Conservation (phyloP, 371 early-diverging fungal species). For the Zychaea mexicana region DNA sequence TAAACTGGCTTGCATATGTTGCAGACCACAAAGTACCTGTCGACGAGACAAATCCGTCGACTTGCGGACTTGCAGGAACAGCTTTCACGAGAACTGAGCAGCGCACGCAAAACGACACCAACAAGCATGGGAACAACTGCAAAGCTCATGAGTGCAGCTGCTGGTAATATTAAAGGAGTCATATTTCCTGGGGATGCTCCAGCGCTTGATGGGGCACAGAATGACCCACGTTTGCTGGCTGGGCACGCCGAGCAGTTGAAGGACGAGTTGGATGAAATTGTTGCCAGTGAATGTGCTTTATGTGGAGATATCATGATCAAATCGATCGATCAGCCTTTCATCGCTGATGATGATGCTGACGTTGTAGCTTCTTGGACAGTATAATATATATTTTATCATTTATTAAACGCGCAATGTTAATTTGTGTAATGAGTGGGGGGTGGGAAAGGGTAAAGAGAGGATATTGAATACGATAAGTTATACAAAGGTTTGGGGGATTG, state of each 20-base stretch:
- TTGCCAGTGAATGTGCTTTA: slow-evolving; percentile 83
- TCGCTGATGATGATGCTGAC: slow-evolving; percentile 58
- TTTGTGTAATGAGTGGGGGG: background rate
- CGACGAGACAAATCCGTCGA: slow-evolving; percentile 37
- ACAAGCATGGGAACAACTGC: slow-evolving; percentile 25
- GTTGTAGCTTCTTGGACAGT: slow-evolving; percentile 57
- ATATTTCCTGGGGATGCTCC: slow-evolving; percentile 32
- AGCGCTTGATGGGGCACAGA: slow-evolving; percentile 20
- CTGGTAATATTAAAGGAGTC: slow-evolving; percentile 31
- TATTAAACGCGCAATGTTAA: background rate
- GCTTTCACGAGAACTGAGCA: slow-evolving; percentile 42
- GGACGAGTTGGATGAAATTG: slow-evolving; percentile 81
- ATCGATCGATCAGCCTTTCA: slow-evolving; percentile 76
- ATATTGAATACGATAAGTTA: background rate
- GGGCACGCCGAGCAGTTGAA: slow-evolving; percentile 47
- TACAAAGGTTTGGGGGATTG: background rate
- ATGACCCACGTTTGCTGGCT: slow-evolving; percentile 38
- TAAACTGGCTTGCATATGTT: background rate
- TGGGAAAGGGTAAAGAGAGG: background rate
- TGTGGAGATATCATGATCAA: slow-evolving; percentile 92
- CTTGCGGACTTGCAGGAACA: slow-evolving; percentile 60
- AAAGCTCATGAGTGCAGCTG: slow-evolving; percentile 39
- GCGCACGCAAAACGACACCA: background rate
- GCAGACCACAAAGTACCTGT: slow-evolving; percentile 35
- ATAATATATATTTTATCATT: slow-evolving; percentile 23